Percentiles rank a stretch among this genome's conserved stretches.
These are phyloP conservation scores for Kazachstania martiniae DNA, from an alignment of 805 yeast species.

Conservation along the genomic window DNA sequence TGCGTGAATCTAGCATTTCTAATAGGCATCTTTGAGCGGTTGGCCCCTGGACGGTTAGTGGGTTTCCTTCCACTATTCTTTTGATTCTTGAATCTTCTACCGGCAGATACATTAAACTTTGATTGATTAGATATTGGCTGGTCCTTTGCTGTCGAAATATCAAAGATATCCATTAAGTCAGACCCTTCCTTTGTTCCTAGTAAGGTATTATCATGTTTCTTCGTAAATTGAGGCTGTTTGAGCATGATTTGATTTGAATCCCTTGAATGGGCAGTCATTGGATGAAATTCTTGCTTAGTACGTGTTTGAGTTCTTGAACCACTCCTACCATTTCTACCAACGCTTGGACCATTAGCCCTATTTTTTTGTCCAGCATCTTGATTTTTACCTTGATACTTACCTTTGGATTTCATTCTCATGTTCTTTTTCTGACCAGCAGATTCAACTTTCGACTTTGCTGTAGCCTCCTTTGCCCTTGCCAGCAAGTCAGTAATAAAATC, in stretches of 20 bases:
- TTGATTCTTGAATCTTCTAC: neutral
- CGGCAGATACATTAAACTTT: neutral
- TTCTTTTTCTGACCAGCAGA: neutral
- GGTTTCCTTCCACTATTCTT: neutral
- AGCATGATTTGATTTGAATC: constrained; percentile 3
- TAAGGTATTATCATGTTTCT: too few species aligned
- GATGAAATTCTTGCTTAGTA: neutral
- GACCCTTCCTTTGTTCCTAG: too few species aligned
- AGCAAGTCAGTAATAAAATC: constrained; percentile 24
- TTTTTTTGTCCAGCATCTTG: too few species aligned
- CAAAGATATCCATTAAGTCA: neutral
- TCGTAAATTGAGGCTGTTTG: neutral
- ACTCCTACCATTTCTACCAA: neutral
- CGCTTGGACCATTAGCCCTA: neutral
- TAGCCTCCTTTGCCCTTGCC: constrained; percentile 24
- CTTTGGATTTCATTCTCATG: constrained; percentile 1
- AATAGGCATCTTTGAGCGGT: neutral
- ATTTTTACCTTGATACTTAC: constrained; percentile 1
- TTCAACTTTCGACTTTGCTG: constrained; percentile 6
- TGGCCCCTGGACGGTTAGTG: too few species aligned
- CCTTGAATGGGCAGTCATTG: neutral
- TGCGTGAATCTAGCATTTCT: too few species aligned
- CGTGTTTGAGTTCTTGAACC: neutral
- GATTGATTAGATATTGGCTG: neutral
- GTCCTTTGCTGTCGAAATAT: neutral